Base-by-base conservation (phyloP, 202 grass and related monocot genomes). In the Digitaria exilis region DNA sequence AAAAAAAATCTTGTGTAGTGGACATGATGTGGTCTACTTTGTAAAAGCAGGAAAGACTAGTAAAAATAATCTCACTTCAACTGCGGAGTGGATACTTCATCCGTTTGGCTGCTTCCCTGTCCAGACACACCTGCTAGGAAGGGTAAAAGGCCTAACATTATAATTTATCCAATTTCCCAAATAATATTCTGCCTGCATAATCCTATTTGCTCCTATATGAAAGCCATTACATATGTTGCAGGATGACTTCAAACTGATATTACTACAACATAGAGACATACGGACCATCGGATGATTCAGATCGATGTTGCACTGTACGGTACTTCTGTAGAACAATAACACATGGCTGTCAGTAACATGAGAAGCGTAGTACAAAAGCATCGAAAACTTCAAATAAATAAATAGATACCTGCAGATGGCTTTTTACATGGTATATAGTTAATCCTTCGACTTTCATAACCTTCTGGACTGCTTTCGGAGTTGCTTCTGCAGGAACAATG, bases 381-480 rank as follows among this genome's bases (percentile, higher is more conserved):
- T 21, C 83, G 45, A 12, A 68, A 78, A 78, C 7, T 37, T 29
- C 48, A 76, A 54, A 58, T 73, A 31, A 64, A 80, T 11, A 65
- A 55, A 65, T 43, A 3, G 9, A 81, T 22, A 97, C 94, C 89
- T 92, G 94, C 31, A 97, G 85, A 82, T 97, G 94, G 84, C 91
- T 97, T 87, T 97, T 97, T 43, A 97, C 89, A 80, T 97, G 91
- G 85, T 94, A 97, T 92, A 94, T 92, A 70, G 80, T 94, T 87
- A 97, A 83, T 14, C 94, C 82, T 56, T 97, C 85, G 22, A 94
- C 80, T 62, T 92, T 94, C 94, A 94, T 94, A 58, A 97, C 43
- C 79, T 94, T 97, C 45, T 94, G 87, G 37, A 94, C 24, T 78
- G 87, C 91, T 87, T 97, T 97, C 49, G 94, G 94, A 80, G 91